Evolutionary conservation across 2,329 filamentous ascomycete genomes (phyloP).

Genomic region (Fusarium nanum): DNA sequence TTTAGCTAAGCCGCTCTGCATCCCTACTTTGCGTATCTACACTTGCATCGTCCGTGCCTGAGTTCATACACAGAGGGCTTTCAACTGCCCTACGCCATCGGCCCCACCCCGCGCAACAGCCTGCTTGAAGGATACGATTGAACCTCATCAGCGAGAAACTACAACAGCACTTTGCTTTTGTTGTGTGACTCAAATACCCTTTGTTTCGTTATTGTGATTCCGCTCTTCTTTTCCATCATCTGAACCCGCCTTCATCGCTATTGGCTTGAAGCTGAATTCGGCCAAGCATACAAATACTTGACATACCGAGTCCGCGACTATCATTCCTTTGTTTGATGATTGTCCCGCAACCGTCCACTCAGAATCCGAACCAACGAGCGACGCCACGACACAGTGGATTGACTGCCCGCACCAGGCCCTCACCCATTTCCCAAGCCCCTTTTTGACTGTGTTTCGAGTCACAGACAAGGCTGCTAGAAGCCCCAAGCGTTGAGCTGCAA

Average conservation of each 20-base stretch:
- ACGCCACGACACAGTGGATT: constrained; percentile 35
- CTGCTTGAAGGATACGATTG: constrained; percentile 12
- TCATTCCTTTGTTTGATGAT: constrained; percentile 33
- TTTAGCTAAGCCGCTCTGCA: neutral
- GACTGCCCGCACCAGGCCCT: constrained; percentile 28
- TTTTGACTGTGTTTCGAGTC: constrained; percentile 24
- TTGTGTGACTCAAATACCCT: constrained; percentile 3
- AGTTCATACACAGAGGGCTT: neutral
- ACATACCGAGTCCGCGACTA: constrained; percentile 24
- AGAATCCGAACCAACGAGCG: constrained; percentile 29
- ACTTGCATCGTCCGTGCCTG: neutral
- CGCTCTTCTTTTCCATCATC: constrained; percentile 4
- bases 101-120: constrained; percentile 34
- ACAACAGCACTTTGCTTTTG: constrained; percentile 17
- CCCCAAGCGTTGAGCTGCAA: neutral
- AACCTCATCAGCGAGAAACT: constrained; percentile 23
- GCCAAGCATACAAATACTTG: constrained; percentile 1
- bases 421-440: constrained; percentile 30
- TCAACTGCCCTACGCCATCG: constrained; percentile 18
- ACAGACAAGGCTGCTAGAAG: constrained; percentile 7
- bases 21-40: neutral
- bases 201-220: constrained; percentile 2
- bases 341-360: constrained; percentile 42
- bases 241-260: neutral
- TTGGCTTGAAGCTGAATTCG: neutral